phyloP scores from a whole-genome alignment of 352 stramenopile genomes.

The Phytophthora crassamura region DNA sequence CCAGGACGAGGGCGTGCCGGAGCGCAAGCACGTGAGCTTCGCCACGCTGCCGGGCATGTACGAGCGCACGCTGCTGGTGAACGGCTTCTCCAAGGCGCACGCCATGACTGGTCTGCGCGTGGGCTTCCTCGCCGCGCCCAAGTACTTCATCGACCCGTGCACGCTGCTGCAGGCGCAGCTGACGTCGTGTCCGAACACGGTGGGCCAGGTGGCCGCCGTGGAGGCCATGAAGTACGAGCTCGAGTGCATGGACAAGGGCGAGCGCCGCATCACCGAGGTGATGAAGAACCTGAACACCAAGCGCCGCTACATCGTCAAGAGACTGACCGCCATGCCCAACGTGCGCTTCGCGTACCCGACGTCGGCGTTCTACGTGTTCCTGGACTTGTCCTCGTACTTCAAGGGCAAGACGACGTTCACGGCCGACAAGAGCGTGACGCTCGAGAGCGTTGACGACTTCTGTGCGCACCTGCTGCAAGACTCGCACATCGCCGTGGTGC shows the following conservation, averaged over 20 bases:
- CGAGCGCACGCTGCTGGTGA: conserved; percentile 92
- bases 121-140: conserved; percentile 88
- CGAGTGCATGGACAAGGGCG: conserved; percentile 54
- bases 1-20: conserved; percentile 59
- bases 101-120: conserved; percentile 97
- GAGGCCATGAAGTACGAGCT: conserved; percentile 89
- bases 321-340: conserved; percentile 83
- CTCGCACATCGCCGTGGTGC: conserved; percentile 93
- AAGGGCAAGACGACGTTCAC: conserved; percentile 52
- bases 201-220: conserved; percentile 92
- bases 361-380: conserved; percentile 96
- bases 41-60: conserved; percentile 86
- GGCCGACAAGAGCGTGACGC: conserved; percentile 50
- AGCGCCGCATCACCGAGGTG: conserved; percentile 59
- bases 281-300: conserved; percentile 77
- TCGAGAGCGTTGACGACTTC: conserved; percentile 65
- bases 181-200: conserved; percentile 94
- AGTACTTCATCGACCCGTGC: conserved; percentile 82
- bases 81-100: conserved; percentile 97
- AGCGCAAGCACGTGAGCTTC: conserved; percentile 70
- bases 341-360: conserved; percentile 88
- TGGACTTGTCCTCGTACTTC: conserved; percentile 89
- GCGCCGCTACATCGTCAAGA: conserved; percentile 91
- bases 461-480: conserved; percentile 93
- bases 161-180: conserved; percentile 95